phyloP scores from a whole-genome alignment of 805 yeast genomes.

The Cyberlindnera americana region DNA sequence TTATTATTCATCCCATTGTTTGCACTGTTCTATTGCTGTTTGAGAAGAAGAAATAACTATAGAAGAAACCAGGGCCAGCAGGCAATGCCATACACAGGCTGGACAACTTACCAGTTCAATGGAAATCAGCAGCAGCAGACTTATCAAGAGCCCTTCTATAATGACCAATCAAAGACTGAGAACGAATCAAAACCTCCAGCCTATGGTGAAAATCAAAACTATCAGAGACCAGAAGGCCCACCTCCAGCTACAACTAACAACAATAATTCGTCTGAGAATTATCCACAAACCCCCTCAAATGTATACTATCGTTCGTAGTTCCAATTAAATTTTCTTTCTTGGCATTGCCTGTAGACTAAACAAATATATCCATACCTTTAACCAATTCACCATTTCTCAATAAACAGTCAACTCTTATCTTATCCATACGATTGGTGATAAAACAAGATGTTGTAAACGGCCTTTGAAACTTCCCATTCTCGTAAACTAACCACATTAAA shows the following conservation, averaged over 20 bases:
- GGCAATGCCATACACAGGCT: slow-evolving; percentile 23
- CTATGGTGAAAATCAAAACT: slow-evolving; percentile 2
- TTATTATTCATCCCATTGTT: slow-evolving; percentile 15
- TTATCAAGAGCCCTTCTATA: slow-evolving; percentile 9
- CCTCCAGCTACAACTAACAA: slow-evolving; percentile 10
- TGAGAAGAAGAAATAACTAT: slow-evolving; percentile 17
- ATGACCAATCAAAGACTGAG: slow-evolving; percentile 4
- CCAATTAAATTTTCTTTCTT: too few relatives aligned
- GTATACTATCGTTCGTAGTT: slow-evolving; percentile 5
- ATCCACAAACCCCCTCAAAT: slow-evolving; percentile 8
- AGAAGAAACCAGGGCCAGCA: slow-evolving; percentile 20
- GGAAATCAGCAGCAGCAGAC: slow-evolving; percentile 10
- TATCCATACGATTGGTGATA: slow-evolving; percentile 14
- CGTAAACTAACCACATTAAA: slow-evolving; percentile 31
- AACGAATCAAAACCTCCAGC: slow-evolving; percentile 5
- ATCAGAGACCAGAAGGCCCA: slow-evolving; percentile 17
- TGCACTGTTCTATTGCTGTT: slow-evolving; percentile 2
- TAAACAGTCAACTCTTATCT: slow-evolving; percentile 21
- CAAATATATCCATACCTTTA: slow-evolving; percentile 18
- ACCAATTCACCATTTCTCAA: slow-evolving; percentile 21
- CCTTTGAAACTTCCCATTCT: slow-evolving; percentile 30
- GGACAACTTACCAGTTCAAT: slow-evolving; percentile 19
- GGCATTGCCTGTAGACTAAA: too few relatives aligned
- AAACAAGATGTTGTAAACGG: slow-evolving; percentile 11
- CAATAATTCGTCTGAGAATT: slow-evolving; percentile 1